Evolutionary conservation across 805 yeast genomes (phyloP), one percentile per base, ranked within the genome.

Genomic region (Candida quercuum): DNA sequence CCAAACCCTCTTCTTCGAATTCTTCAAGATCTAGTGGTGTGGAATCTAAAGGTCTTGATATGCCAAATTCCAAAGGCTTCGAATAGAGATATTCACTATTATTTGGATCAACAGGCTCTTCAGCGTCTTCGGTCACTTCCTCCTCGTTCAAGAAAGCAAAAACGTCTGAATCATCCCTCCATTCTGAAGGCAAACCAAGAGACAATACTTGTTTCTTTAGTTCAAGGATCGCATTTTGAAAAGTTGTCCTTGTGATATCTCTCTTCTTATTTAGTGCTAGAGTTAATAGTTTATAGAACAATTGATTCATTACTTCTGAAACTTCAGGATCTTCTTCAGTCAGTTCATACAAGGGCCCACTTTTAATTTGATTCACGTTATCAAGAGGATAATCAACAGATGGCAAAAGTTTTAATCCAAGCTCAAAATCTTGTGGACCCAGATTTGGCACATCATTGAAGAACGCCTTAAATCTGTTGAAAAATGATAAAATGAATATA

Each of bases 181-280:
- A 54, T 39, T 53, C 57, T 7, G 21, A 27, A 4, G 59, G 59
- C n/a, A 54, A 35, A 3, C 59, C 58, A 38, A 41, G 47, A 1
- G 3, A 14, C 13, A 37, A 24, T 5, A 45, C 48, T 11, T 24
- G 18, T 2, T 39, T 14, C 25, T 44, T 49, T 15, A 53, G 37
- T 16, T 51, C 56, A 25, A 17, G 17, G 3, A 51, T 21, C 3
- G 49, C 47, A 28, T 40, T 51, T 3, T 39, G 13, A n/a, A 42
- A 11, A 13, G 32, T 36, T 6, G 35, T 14, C 33, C 23, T 35
- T 4, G 41, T 35, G 19, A 47, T 34, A 10, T 32, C 23, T 27
- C 35, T 45, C 22, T 41, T 43, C 29, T 41, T 46, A 36, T 53
- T 54, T 28, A 54, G 23, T 2, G 42, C 36, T 10, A 51, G 24